Conservation (phyloP, 495 filamentous ascomycete species). For the Poronia punctata region DNA sequence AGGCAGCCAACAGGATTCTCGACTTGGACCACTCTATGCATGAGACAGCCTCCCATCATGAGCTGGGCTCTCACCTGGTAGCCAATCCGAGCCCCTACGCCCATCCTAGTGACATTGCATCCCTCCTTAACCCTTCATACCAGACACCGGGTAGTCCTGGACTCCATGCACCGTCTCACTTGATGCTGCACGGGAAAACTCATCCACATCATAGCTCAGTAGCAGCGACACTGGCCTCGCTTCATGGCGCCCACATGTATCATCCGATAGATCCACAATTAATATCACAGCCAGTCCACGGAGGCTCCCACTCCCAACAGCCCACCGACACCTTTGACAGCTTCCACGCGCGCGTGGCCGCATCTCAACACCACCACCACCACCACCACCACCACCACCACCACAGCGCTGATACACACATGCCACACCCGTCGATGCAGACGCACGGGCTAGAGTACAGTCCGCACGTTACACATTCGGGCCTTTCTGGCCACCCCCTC, state of each 20-base stretch:
- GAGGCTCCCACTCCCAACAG: conserved; percentile 16
- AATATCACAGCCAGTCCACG: conserved; percentile 32
- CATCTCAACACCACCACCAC: conserved; percentile 11
- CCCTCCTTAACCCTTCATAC: conserved; percentile 20
- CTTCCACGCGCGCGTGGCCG: conserved; percentile 13
- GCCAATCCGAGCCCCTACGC: conserved; percentile 25
- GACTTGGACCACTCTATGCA: conserved; percentile 15
- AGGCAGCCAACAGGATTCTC: conserved; percentile 17
- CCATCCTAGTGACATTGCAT: conserved; percentile 31
- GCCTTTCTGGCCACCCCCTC: conserved; percentile 3
- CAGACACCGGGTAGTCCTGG: conserved; percentile 22
- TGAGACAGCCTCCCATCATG: conserved; percentile 12
- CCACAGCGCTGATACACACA: conserved; percentile 7
- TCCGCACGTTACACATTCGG: conserved; percentile 9
- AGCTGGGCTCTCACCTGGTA: conserved; percentile 17
- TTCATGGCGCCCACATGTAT: conserved; percentile 27
- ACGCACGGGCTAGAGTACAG: conserved; percentile 14
- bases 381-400: conserved; percentile 13
- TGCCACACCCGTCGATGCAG: conserved; percentile 13
- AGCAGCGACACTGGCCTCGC: conserved; percentile 17
- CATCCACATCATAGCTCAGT: conserved; percentile 23
- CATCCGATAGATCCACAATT: conserved; percentile 47
- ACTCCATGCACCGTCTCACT: conserved; percentile 21
- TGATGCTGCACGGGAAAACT: conserved; percentile 21
- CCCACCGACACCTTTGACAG: conserved; percentile 10